A percentile compares a stretch with the other conserved stretches of the same genome.
Conservation (phyloP, 2,329 filamentous ascomycete genomes). For the Pleoardoris graminearum region DNA sequence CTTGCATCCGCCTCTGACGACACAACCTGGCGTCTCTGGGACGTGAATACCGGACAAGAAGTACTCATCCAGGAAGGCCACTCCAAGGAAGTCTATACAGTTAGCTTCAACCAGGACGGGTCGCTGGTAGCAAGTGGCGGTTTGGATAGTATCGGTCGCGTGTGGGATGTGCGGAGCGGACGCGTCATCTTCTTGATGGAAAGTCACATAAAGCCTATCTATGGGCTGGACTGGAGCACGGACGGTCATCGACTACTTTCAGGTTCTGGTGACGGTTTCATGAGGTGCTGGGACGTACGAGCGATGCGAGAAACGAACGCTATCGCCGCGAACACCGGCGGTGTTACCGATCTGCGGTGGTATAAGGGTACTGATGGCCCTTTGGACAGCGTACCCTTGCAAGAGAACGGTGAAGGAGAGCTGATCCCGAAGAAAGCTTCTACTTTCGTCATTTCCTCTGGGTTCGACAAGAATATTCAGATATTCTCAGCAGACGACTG, state of each 20-base stretch:
- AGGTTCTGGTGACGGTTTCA: constrained; percentile 89
- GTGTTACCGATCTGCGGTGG: constrained; percentile 92
- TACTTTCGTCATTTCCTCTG: constrained; percentile 87
- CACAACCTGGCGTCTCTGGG: constrained; percentile 96
- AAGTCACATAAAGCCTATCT: constrained; percentile 90
- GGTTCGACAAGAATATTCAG: constrained; percentile 94
- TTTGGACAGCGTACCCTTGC: constrained; percentile 62
- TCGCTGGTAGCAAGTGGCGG: constrained; percentile 90
- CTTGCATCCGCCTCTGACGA: constrained; percentile 93
- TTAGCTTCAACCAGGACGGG: constrained; percentile 89
- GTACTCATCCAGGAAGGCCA: constrained; percentile 91
- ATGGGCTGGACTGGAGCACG: constrained; percentile 86
- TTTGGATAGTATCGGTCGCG: constrained; percentile 87
- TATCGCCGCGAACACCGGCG: constrained; percentile 87
- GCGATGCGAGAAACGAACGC: constrained; percentile 82
- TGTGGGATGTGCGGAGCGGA: constrained; percentile 93
- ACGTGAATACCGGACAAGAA: constrained; percentile 82
- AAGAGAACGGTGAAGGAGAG: constrained; percentile 66
- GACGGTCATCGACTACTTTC: constrained; percentile 94
- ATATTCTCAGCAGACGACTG: constrained; percentile 97
- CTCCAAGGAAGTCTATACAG: constrained; percentile 86
- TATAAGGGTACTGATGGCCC: constrained; percentile 85
- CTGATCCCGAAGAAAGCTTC: constrained; percentile 76
- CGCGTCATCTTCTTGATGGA: constrained; percentile 95
- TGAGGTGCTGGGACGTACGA: constrained; percentile 97